Evolutionary conservation across 2,329 filamentous ascomycete genomes (phyloP), one percentile per base, ranked within the genome.

Genomic region (Fusarium sublunatum): DNA sequence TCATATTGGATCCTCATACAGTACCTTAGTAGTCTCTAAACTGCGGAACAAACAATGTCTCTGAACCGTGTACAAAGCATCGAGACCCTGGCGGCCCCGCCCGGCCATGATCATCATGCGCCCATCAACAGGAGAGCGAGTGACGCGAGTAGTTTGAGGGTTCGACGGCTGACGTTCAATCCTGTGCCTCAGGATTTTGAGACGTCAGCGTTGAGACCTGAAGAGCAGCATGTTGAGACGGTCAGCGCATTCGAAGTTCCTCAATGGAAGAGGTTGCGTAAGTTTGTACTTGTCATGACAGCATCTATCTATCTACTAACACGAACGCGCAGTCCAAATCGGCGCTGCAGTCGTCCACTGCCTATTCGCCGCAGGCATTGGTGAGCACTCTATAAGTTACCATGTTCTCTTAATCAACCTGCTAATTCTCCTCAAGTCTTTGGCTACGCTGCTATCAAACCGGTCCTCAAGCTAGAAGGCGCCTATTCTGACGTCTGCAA

Each of bases 371-470:
- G 89, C 92, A 5, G 93, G 92, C 2, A 81, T 93, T 36, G 63
- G 63, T 25, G 28, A 66, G 49, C 38, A 11, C 19, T 19, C 34
- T 24, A 38, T 19, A 1, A 10, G 5, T n/a, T 34, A 11, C n/a
- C 5, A 12, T 19, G 12, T 3, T n/a, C 5, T 7, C 36, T 6
- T 3, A 6, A 53, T 12, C 5, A 4, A 25, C 15, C 15, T 32
- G 12, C 39, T 56, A 25, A 58, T 13, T 8, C 9, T 39, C 7
- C 35, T 15, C 29, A 66, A 19, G 87, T 95, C 15, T 95, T 95
- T 76, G 92, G 92, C 31, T 96, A 92, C 75, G 92, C 92, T 12
- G 91, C 92, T 11, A 81, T 96, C 67, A 96, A 95, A 73, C 91
- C 92, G 1, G 85, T 95, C 8, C 81, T 96, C 25, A 89, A 93